Conservation (phyloP, 805 yeast species). For the Starmerella davenportii region DNA sequence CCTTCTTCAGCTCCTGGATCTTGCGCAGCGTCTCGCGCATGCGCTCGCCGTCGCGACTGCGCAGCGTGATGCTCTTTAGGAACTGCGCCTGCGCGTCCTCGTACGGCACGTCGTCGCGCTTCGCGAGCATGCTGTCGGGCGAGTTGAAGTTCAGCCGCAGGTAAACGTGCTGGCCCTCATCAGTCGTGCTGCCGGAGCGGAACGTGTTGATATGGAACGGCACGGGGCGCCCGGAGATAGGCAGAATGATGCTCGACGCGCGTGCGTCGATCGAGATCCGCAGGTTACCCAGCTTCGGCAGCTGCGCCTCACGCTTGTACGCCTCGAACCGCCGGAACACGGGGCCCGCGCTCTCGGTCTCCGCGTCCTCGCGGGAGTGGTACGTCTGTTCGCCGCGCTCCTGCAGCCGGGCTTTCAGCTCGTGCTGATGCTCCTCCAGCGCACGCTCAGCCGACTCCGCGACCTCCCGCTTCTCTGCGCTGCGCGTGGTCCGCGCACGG, state of each 20-base stretch:
- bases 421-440: constrained; percentile 64
- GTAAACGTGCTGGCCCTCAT: constrained; percentile 89
- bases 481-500: constrained; percentile 10
- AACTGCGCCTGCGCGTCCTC: constrained; percentile 82
- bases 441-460: constrained; percentile 67
- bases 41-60: constrained; percentile 80
- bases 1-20: constrained; percentile 82
- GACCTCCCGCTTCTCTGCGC: constrained; percentile 14
- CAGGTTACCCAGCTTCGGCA: constrained; percentile 71
- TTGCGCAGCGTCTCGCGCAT: constrained; percentile 78
- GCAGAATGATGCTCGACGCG: constrained; percentile 74
- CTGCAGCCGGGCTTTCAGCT: constrained; percentile 67
- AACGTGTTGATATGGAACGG: constrained; percentile 92
- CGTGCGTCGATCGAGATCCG: constrained; percentile 74
- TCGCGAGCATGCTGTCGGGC: constrained; percentile 67
- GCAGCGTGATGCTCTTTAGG: constrained; percentile 66
- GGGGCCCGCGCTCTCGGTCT: constrained; percentile 23
- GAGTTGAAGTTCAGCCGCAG: constrained; percentile 80
- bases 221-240: constrained; percentile 89
- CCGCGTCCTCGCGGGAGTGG: constrained; percentile 10
- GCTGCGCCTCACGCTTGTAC: constrained; percentile 80
- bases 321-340: constrained; percentile 90
- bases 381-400: constrained; percentile 55
- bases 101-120: constrained; percentile 69
- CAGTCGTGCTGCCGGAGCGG: constrained; percentile 86